Evolutionary conservation across 495 filamentous ascomycete species (phyloP).

Genomic region (Aspergillus campestris): DNA sequence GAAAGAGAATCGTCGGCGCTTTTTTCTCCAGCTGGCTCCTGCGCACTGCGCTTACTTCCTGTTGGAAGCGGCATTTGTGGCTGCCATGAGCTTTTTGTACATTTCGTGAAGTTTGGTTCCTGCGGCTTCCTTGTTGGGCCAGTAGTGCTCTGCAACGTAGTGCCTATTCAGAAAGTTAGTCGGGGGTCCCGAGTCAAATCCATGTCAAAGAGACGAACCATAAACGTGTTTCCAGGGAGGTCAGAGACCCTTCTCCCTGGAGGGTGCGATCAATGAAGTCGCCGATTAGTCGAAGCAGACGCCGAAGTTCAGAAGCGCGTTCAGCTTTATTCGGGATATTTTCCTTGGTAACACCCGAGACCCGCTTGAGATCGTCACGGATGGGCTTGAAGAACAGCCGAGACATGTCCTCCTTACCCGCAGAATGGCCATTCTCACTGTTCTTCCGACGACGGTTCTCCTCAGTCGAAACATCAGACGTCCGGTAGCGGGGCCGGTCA

Average conservation of each 20-base stretch:
- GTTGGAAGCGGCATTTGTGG: constrained; percentile 22
- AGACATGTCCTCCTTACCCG: constrained; percentile 44
- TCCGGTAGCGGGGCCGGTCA: constrained; percentile 28
- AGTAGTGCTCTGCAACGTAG: constrained; percentile 39
- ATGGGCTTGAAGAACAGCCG: constrained; percentile 52
- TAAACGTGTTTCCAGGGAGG: constrained; percentile 35
- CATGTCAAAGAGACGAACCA: constrained; percentile 31
- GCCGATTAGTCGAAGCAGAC: constrained; percentile 41
- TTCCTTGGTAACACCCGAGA: constrained; percentile 55
- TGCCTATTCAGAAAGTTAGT: constrained; percentile 26
- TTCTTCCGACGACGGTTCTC: constrained; percentile 35
- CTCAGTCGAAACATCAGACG: constrained; percentile 32
- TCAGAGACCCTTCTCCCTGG: constrained; percentile 23
- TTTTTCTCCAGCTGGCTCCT: constrained; percentile 5
- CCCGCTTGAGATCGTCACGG: constrained; percentile 46
- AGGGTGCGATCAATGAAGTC: constrained; percentile 37
- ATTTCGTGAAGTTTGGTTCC: constrained; percentile 39
- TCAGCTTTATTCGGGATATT: constrained; percentile 51
- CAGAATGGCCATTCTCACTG: constrained; percentile 31
- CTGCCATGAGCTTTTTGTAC: constrained; percentile 38
- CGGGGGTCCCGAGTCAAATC: not conserved
- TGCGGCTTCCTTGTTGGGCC: constrained; percentile 42
- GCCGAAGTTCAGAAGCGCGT: constrained; percentile 41
- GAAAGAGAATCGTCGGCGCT: constrained; percentile 2
- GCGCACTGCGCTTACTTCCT: constrained; percentile 12